A percentile compares a stretch with the other conserved stretches of the same genome.
Evolutionary conservation across 1,284 basidiomycete species (phyloP).

Genomic region (Microstroma glucosiphilum): DNA sequence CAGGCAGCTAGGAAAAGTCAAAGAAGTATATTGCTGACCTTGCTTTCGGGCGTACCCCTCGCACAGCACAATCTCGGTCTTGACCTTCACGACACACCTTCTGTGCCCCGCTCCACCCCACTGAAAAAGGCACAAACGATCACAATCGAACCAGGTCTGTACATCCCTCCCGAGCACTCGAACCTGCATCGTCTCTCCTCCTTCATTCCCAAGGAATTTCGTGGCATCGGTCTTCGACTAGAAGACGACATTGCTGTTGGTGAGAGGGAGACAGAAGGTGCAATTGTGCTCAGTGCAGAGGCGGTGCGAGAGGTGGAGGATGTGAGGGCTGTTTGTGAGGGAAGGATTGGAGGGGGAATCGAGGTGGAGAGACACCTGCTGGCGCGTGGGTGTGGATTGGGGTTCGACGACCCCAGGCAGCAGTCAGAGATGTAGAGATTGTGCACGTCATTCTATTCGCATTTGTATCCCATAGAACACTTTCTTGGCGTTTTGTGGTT

Average conservation of each 20-base stretch:
- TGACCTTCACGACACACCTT: slow-evolving; percentile 52
- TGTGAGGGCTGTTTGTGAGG: slow-evolving; percentile 39
- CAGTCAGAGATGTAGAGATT: no score
- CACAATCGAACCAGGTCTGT: slow-evolving; percentile 47
- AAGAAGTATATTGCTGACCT: neutral
- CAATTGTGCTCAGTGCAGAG: slow-evolving; percentile 34
- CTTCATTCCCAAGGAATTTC: slow-evolving; percentile 29
- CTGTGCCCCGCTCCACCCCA: slow-evolving; percentile 29
- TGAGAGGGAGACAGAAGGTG: slow-evolving; percentile 11
- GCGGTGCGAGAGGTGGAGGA: slow-evolving; percentile 46
- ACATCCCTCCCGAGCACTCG: slow-evolving; percentile 30
- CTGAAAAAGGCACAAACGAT: slow-evolving; percentile 39
- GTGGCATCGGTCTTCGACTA: slow-evolving; percentile 45
- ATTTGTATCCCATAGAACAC: no score
- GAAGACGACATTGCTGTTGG: slow-evolving; percentile 47
- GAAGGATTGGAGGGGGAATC: neutral
- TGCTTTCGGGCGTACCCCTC: neutral
- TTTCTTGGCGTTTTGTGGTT: no score
- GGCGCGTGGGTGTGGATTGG: no score
- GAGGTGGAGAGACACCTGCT: neutral
- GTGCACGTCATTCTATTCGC: no score
- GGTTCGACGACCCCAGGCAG: no score
- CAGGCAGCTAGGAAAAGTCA: no score
- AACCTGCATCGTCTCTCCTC: neutral
- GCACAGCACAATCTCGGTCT: slow-evolving; percentile 69